phyloP scores from a whole-genome alignment of 2,329 filamentous ascomycete genomes.

The Laburnicola sp. region DNA sequence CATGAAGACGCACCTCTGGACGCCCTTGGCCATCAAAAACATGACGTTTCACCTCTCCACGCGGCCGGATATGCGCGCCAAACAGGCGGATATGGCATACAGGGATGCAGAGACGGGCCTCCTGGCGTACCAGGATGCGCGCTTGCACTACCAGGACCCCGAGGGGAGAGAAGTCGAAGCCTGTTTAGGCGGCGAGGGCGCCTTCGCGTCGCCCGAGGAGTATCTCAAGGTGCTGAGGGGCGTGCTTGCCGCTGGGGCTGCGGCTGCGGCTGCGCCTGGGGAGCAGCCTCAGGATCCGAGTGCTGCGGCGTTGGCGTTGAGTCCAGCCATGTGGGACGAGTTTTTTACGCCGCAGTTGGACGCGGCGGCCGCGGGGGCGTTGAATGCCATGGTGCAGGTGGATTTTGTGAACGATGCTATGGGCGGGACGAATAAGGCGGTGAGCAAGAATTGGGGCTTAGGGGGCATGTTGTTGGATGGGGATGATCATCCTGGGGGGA shows the following conservation, averaged over 20 bases:
- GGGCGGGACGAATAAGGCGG: conserved; percentile 22
- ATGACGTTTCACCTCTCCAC: conserved; percentile 57
- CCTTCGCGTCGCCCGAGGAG: conserved; percentile 25
- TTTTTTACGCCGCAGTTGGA: conserved; percentile 40
- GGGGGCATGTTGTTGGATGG: conserved; percentile 33
- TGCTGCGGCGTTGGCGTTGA: conserved; percentile 31
- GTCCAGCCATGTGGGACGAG: conserved; percentile 27
- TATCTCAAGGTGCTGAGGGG: conserved; percentile 38
- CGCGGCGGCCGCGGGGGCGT: conserved; percentile 9
- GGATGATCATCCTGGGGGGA: conserved; percentile 22
- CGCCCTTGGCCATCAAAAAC: conserved; percentile 51
- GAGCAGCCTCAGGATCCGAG: conserved; percentile 5
- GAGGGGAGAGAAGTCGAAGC: conserved; percentile 22
- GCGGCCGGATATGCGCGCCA: conserved; percentile 26
- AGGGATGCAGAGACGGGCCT: conserved; percentile 23
- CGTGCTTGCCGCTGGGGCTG: conserved; percentile 20
- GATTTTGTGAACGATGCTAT: conserved; percentile 26
- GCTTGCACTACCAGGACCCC: conserved; percentile 19
- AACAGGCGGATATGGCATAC: conserved; percentile 34
- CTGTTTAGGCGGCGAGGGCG: conserved; percentile 34
- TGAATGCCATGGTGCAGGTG: conserved; percentile 44
- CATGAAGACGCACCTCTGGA: conserved; percentile 57
- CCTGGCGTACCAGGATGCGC: conserved; percentile 4
- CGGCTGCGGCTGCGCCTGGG: too few species aligned
- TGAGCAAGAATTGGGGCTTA: conserved; percentile 34